A percentile compares a stretch with the other conserved stretches of the same genome.
These are phyloP conservation scores for Neoarthrinium moseri DNA, from an alignment of 2,329 filamentous ascomycete species.

Conservation along the genomic window DNA sequence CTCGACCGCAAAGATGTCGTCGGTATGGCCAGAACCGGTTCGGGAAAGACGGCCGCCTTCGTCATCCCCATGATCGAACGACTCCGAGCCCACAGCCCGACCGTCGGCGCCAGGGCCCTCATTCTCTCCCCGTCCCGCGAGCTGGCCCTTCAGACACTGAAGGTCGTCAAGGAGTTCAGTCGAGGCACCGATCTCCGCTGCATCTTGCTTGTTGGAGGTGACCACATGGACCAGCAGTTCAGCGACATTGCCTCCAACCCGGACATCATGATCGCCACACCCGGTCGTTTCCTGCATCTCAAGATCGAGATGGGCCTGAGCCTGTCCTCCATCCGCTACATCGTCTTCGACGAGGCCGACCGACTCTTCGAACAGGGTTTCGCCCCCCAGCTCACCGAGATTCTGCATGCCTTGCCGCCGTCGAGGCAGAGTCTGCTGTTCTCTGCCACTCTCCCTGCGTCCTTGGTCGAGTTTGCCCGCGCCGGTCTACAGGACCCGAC, in stretches of 20 bases:
- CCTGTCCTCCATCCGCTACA: constrained; percentile 86
- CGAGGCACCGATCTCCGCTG: constrained; percentile 87
- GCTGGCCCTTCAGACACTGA: constrained; percentile 89
- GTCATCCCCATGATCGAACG: constrained; percentile 98
- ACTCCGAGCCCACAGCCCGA: constrained; percentile 81
- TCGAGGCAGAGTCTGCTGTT: constrained; percentile 90
- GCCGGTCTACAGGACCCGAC: constrained; percentile 91
- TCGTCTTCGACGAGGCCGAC: constrained; percentile 97
- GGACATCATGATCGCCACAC: constrained; percentile 95
- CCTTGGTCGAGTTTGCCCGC: constrained; percentile 91
- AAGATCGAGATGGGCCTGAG: constrained; percentile 96
- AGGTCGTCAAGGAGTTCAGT: constrained; percentile 93
- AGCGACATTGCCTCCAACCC: constrained; percentile 89
- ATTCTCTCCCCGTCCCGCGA: constrained; percentile 93
- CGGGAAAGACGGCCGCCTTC: constrained; percentile 96
- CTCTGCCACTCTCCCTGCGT: constrained; percentile 91
- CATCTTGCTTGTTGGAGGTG: constrained; percentile 90
- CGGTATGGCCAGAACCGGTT: constrained; percentile 98
- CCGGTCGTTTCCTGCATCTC: constrained; percentile 91
- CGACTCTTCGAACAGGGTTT: constrained; percentile 99
- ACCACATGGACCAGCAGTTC: constrained; percentile 95
- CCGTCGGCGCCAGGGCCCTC: constrained; percentile 81
- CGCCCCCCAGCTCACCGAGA: constrained; percentile 87
- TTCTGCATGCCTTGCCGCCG: constrained; percentile 80
- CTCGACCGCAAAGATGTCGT: constrained; percentile 93